Evolutionary conservation across 768 basidiomycete genomes (phyloP).

Genomic region (Rhizopogon rudus): DNA sequence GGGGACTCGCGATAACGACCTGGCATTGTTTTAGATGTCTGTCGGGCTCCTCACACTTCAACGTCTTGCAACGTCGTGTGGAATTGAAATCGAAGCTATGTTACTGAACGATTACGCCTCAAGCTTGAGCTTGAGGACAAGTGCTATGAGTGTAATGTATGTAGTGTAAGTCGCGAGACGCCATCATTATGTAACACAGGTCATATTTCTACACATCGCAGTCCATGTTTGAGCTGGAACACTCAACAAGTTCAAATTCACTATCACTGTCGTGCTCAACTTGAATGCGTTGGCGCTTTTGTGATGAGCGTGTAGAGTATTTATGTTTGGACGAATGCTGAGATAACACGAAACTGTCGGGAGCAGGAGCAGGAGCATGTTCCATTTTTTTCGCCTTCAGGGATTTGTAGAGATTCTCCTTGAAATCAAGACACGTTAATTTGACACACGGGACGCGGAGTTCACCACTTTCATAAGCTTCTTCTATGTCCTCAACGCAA

Average conservation of each 20-base stretch:
- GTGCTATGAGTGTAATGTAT: too few species aligned
- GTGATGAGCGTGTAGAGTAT: background rate
- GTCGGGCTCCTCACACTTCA: background rate
- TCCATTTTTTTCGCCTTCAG: conserved; percentile 4
- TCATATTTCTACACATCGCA: background rate
- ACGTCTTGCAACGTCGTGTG: background rate
- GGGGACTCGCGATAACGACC: conserved; percentile 16
- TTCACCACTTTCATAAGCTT: conserved; percentile 41
- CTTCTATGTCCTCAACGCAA: conserved; percentile 28
- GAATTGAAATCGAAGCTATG: background rate
- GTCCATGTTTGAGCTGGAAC: too few species aligned
- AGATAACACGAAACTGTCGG: background rate
- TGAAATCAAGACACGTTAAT: conserved; percentile 41
- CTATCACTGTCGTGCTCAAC: background rate
- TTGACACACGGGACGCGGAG: conserved; percentile 44
- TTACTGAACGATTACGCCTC: background rate
- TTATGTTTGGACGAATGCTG: background rate
- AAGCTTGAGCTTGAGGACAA: too few species aligned
- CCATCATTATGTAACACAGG: background rate
- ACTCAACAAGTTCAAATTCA: too few species aligned
- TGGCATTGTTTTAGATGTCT: conserved; percentile 12
- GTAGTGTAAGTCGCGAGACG: background rate
- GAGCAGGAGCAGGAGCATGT: background rate
- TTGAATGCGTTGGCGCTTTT: background rate
- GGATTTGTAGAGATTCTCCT: conserved; percentile 30